Conservation (phyloP, 352 stramenopile species). For the Thalassiosira mediterranea region DNA sequence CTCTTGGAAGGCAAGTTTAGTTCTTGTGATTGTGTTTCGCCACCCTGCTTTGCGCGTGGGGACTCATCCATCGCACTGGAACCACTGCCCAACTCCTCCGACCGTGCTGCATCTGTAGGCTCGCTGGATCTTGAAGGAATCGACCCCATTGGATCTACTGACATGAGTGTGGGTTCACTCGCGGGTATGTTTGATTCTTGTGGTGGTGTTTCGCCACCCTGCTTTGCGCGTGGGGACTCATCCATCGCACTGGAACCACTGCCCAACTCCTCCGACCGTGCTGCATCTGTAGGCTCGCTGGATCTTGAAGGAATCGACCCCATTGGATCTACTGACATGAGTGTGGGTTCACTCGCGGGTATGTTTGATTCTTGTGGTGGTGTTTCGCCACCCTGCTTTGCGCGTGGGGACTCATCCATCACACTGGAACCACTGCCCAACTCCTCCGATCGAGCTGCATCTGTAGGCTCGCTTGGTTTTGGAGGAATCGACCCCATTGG, state of each 20-base stretch:
- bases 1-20: neutral
- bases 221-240: conserved; percentile 17
- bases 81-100: conserved; percentile 2
- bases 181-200: neutral
- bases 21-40: conserved; percentile 6
- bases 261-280: conserved; percentile 1
- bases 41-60: conserved; percentile 13
- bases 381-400: conserved; percentile 15
- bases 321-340: conserved; percentile 31
- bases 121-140: conserved; percentile 6
- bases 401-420: conserved; percentile 25
- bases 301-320: conserved; percentile 12
- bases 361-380: neutral
- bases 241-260: conserved; percentile 25
- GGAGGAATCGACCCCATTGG: conserved; percentile 26
- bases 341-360: too few species aligned
- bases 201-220: conserved; percentile 5
- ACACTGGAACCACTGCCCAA: conserved; percentile 6
- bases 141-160: conserved; percentile 33
- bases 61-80: conserved; percentile 25
- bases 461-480: conserved; percentile 9
- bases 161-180: too few species aligned
- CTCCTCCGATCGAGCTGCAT: conserved; percentile 11
- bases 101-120: conserved; percentile 3
- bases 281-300: conserved; percentile 10